These are phyloP conservation scores for Trifolium pratense DNA, from an alignment of 306 rosid species.

Conservation along the genomic window DNA sequence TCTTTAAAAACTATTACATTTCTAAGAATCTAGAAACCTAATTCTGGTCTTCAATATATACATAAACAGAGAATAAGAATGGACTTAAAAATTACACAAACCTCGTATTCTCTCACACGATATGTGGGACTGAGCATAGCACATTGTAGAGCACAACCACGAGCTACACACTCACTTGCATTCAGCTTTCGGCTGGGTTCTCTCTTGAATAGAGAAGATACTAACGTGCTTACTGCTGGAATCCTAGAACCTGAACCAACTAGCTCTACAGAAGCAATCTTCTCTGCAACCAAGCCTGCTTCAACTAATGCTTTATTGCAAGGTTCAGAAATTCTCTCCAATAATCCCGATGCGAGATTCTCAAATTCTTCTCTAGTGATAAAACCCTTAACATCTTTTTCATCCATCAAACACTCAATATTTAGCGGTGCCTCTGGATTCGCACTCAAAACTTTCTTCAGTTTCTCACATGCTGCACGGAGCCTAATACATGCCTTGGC, in stretches of 20 bases:
- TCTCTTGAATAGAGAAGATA: conserved; percentile 65
- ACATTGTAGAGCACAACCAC: conserved; percentile 96
- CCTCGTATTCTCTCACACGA: conserved; percentile 93
- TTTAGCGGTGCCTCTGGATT: conserved; percentile 92
- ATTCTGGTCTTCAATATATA: conserved; percentile 23
- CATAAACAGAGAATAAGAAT: conserved; percentile 27
- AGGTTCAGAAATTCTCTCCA: conserved; percentile 72
- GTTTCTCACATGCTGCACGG: conserved; percentile 85
- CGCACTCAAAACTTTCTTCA: conserved; percentile 96
- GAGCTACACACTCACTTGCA: conserved; percentile 99
- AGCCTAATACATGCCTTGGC: conserved; percentile 82
- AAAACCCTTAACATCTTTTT: conserved; percentile 93
- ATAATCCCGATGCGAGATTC: conserved; percentile 67
- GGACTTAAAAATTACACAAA: conserved; percentile 46
- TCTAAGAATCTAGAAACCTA: conserved; percentile 22
- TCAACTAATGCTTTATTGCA: conserved; percentile 73
- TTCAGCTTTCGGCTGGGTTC: conserved; percentile 89
- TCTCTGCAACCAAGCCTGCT: conserved; percentile 64
- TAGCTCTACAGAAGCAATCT: conserved; percentile 82
- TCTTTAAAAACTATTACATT: conserved; percentile 22
- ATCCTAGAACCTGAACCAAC: conserved; percentile 97
- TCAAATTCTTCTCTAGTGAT: conserved; percentile 95
- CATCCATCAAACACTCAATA: conserved; percentile 97
- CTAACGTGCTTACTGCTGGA: conserved; percentile 73
- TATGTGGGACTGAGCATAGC: conserved; percentile 95